phyloP scores from a whole-genome alignment of 441 rosid species.

The Gossypium trilobum region DNA sequence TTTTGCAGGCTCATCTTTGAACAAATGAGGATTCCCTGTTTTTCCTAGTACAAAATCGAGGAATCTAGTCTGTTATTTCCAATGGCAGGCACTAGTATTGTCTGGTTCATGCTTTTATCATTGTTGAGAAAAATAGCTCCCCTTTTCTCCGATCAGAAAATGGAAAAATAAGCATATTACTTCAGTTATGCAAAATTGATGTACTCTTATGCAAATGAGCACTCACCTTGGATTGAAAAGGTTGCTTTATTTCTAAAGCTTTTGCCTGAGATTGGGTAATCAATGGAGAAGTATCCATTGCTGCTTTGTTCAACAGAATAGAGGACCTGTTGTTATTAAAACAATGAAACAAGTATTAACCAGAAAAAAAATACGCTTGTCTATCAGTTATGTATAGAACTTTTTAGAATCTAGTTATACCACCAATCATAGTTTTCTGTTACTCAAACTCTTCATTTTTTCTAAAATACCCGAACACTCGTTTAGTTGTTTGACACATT shows the following conservation, averaged over 20 bases:
- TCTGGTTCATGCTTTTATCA: background rate
- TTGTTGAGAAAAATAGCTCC: background rate
- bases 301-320: background rate
- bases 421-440: background rate
- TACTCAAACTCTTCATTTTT: background rate
- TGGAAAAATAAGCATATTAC: background rate
- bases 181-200: background rate
- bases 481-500: background rate
- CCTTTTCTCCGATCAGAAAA: background rate
- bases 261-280: background rate
- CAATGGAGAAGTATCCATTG: background rate
- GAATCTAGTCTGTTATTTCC: background rate
- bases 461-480: background rate
- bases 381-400: background rate
- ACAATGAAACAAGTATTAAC: background rate
- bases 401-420: background rate
- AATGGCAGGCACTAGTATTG: background rate
- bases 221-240: background rate
- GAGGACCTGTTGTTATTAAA: background rate
- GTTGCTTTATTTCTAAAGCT: background rate
- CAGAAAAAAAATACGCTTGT: background rate
- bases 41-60: background rate
- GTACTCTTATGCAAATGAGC: background rate
- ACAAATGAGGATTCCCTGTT: background rate
- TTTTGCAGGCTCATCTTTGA: constrained; percentile 22